A percentile compares a stretch with the other conserved stretches of the same genome.
phyloP scores from a whole-genome alignment of 2,329 filamentous ascomycete species.

The Penicillium sclerotiorum region DNA sequence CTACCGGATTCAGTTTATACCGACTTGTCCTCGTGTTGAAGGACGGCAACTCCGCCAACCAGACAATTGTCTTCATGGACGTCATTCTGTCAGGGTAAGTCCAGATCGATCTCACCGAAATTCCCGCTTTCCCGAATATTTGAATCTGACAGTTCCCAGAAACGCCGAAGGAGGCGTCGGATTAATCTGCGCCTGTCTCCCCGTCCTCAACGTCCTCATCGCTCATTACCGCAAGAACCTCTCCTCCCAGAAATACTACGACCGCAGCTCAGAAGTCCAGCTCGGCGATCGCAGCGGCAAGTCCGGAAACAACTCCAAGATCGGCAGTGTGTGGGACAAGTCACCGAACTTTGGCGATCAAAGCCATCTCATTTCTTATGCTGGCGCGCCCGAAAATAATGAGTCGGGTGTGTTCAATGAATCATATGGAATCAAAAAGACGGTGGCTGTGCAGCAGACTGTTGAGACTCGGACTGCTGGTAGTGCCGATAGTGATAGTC shows the following conservation, averaged over 20 bases:
- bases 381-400: constrained; percentile 25
- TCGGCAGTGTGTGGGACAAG: constrained; percentile 18
- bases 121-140: too few species aligned
- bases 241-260: constrained; percentile 33
- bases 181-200: constrained; percentile 42
- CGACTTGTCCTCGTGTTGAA: constrained; percentile 39
- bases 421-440: constrained; percentile 23
- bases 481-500: constrained; percentile 6
- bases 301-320: constrained; percentile 19
- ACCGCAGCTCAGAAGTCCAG: constrained; percentile 30
- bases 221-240: constrained; percentile 28
- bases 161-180: constrained; percentile 43
- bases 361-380: constrained; percentile 35
- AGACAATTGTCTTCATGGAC: constrained; percentile 39
- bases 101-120: too few species aligned
- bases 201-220: constrained; percentile 35
- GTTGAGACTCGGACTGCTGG: constrained; percentile 12
- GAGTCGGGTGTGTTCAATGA: constrained; percentile 8
- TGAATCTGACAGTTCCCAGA: too few species aligned
- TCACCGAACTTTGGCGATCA: constrained; percentile 31
- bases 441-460: constrained; percentile 23
- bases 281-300: constrained; percentile 32
- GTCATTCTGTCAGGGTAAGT: constrained; percentile 44
- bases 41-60: constrained; percentile 33
- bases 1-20: constrained; percentile 42